These are phyloP conservation scores for Claviceps sp. DNA, from an alignment of 2,329 filamentous ascomycete genomes.

Conservation along the genomic window DNA sequence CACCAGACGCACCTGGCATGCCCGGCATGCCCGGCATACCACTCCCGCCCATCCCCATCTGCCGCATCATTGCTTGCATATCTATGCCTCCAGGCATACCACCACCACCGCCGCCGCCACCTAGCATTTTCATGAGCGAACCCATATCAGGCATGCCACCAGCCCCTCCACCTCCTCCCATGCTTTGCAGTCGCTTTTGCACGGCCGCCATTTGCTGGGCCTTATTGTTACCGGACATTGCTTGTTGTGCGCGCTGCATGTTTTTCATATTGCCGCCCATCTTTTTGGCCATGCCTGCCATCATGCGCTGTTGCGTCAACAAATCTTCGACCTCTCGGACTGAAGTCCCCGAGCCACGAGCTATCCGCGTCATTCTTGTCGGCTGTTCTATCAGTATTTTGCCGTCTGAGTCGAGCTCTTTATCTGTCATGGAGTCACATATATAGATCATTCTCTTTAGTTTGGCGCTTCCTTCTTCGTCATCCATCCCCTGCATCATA, in stretches of 20 bases:
- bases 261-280: conserved; percentile 97
- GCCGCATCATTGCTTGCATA: conserved; percentile 70
- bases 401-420: conserved; percentile 89
- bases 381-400: conserved; percentile 90
- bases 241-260: conserved; percentile 84
- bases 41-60: conserved; percentile 45
- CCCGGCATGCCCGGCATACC: conserved; percentile 6
- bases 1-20: conserved; percentile 13
- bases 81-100: conserved; percentile 58
- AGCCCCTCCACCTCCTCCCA: conserved; percentile 62
- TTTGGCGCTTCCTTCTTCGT: conserved; percentile 88
- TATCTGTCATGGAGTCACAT: conserved; percentile 94
- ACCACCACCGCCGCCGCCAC: conserved; percentile 32
- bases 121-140: conserved; percentile 84
- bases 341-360: conserved; percentile 76
- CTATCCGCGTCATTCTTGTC: conserved; percentile 82
- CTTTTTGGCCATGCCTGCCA: conserved; percentile 98
- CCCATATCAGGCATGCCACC: conserved; percentile 71
- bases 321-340: conserved; percentile 87
- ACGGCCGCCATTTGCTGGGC: conserved; percentile 89
- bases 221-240: conserved; percentile 83
- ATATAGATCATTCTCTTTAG: conserved; percentile 98
- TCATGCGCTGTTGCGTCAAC: conserved; percentile 96
- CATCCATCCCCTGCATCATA: conserved; percentile 92
- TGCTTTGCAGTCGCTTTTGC: conserved; percentile 88